Evolutionary conservation across 2,329 filamentous ascomycete genomes (phyloP), one percentile per base, ranked within the genome.

Genomic region (Hypoxylon rubiginosum): DNA sequence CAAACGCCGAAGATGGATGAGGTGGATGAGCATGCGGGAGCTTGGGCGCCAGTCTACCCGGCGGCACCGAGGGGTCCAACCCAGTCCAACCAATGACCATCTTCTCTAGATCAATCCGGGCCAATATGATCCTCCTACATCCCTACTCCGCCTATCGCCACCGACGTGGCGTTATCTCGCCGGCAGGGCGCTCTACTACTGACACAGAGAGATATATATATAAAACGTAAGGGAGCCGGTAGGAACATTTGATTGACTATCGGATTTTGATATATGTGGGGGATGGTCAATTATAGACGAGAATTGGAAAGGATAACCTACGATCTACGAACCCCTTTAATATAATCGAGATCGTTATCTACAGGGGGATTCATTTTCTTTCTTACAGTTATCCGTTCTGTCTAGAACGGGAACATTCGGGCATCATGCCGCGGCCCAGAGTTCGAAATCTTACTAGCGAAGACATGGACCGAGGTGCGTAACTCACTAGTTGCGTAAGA

Each of bases 21-120:
- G 39, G 39, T 43, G 39, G 39, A n/a, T 3, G 34, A 36, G 34
- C 34, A 10, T 15, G 34, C 15, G 11, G 19, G n/a, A 19, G 39
- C n/a, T 43, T 43, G 39, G 39, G 39, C 39, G n/a, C 39, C 39
- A 43, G 39, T 8, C 39, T 43, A 43, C 39, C 39, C 39, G 39
- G 39, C n/a, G n/a, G n/a, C 32, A 34, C 39, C 39, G 39, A 43
- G 39, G 39, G 39, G 39, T 43, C 39, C 13, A 34, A 9, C 32
- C 10, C 3, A 10, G 9, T 9, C 39, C 17, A 19, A 19, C 39
- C 39, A 43, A 43, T 43, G 39, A 43, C 34, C 34, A 13, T 36
- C 10, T 15, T 36, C 34, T 36, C 6, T 4, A 36, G 13, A 36
- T 36, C 13, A 15, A 13, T 36, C 13, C 4, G 32, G 34, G 13